Percentiles rank a stretch among this genome's conserved stretches.
Conservation (phyloP, 805 yeast species). For the Candida nitratophila region DNA sequence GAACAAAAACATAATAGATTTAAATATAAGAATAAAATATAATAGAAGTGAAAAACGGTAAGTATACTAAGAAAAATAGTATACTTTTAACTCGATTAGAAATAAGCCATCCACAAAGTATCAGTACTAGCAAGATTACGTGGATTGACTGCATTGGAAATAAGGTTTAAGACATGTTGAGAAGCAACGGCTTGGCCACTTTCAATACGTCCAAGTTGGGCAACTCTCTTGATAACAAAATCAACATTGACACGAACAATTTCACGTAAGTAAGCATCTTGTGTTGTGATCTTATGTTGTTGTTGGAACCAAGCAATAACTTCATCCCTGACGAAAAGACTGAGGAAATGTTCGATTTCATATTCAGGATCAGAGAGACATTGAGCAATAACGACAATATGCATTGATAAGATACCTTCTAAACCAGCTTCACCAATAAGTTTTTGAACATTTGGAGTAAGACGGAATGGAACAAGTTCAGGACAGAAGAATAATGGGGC, state of each 20-base stretch:
- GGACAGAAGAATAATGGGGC: constrained; percentile 85
- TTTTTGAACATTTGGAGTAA: constrained; percentile 92
- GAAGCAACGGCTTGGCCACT: constrained; percentile 72
- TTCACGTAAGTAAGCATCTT: constrained; percentile 77
- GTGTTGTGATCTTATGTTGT: constrained; percentile 75
- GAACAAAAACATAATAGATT: too few relatives aligned
- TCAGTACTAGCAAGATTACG: constrained; percentile 88
- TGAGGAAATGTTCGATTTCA: constrained; percentile 83
- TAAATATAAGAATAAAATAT: background rate
- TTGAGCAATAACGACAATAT: constrained; percentile 77
- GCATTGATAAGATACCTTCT: constrained; percentile 86
- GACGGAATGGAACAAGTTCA: constrained; percentile 92
- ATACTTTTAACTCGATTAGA: constrained; percentile 29
- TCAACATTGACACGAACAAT: constrained; percentile 87
- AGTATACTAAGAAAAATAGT: background rate
- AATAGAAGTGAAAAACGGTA: background rate
- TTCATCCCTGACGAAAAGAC: constrained; percentile 95
- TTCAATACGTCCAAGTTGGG: constrained; percentile 55
- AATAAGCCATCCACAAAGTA: constrained; percentile 92
- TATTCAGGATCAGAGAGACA: constrained; percentile 88
- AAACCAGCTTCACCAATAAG: constrained; percentile 90
- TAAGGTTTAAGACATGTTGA: constrained; percentile 82
- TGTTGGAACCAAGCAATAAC: constrained; percentile 91
- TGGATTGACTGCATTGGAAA: constrained; percentile 93
- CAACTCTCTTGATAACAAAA: constrained; percentile 67